A percentile compares a stretch with the other conserved stretches of the same genome.
Conservation (phyloP, 1,284 basidiomycete species). For the Trametes sp. region DNA sequence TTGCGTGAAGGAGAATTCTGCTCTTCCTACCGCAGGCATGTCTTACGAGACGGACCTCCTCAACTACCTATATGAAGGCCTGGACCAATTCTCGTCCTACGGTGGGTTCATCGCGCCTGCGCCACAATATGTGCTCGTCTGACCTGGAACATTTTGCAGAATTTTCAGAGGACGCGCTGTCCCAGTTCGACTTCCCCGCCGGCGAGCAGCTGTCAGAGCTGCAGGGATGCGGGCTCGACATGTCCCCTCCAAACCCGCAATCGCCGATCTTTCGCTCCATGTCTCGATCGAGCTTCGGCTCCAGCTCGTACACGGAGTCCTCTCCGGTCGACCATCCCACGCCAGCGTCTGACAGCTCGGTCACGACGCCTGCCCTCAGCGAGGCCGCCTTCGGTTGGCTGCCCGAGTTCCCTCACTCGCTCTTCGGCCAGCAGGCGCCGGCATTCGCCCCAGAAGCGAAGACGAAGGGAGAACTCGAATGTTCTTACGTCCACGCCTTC, state of each 20-base stretch:
- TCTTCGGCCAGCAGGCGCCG: conserved; percentile 19
- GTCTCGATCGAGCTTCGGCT: conserved; percentile 31
- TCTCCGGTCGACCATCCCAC: conserved; percentile 28
- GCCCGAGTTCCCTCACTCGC: conserved; percentile 19
- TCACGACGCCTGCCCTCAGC: conserved; percentile 31
- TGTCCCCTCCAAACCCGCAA: conserved; percentile 7
- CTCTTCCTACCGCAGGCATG: conserved; percentile 3
- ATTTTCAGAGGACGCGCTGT: conserved; percentile 4
- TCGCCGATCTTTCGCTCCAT: conserved; percentile 28
- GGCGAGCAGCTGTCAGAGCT: conserved; percentile 11
- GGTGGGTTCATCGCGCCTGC: conserved; percentile 16
- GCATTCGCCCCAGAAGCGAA: conserved; percentile 21
- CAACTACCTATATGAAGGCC: conserved; percentile 15
- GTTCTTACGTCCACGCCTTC: conserved; percentile 26
- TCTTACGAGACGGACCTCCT: conserved; percentile 10
- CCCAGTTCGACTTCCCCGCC: conserved; percentile 4
- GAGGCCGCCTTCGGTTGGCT: conserved; percentile 23
- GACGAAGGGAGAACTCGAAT: conserved; percentile 16
- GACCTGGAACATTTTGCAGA: conserved; percentile 7
- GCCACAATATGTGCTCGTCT: conserved; percentile 2
- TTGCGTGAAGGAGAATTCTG: not conserved
- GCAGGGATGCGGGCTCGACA: conserved; percentile 5
- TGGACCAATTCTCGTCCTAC: conserved; percentile 9
- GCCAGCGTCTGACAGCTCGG: conserved; percentile 26
- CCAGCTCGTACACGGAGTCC: conserved; percentile 14